Base-by-base conservation (phyloP, 2,329 filamentous ascomycete genomes). In the Coniochaeta sp. region DNA sequence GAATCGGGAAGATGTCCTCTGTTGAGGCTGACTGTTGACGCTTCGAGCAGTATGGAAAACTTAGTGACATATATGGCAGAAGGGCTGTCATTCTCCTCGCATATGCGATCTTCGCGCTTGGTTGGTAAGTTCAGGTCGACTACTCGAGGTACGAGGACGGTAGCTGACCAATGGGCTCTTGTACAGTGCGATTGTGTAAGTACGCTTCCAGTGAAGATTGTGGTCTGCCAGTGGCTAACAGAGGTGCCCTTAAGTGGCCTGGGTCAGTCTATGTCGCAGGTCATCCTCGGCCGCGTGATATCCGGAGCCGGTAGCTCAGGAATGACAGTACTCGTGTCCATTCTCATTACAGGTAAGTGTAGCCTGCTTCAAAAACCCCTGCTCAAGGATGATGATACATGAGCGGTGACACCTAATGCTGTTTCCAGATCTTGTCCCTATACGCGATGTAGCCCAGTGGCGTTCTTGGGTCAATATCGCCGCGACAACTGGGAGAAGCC, bases 41-140 rank as follows among this genome's bases (percentile, higher is more conserved):
- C 22, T 4, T 1, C n/a, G 9, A 16, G 16, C 17, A 80, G 70
- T 82, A 80, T 61, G 82, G 80, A 0, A 84, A 85, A 62, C 67
- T 85, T 12, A 83, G 81, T 62, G 81, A 84, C 64, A 80, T 84
- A 17, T 85, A 83, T 64, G 82, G 83, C 7, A 78, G 82, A 1
- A 83, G 81, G 62, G 66, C 69, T 0, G 71, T 84, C 8, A 69
- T 86, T 0, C 68, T 84, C 0, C 67, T 73, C 8, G 76, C 79
- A 1, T 85, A 85, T 64, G 66, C 71, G 4, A 69, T 84, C 17
- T 83, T 86, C 59, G 77, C 76, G 1, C 59, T 75, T 19, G 79
- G 78, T 6, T 74, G 80, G 82, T 81, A 65, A 67, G 77, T 69
- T 16, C 17, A 38, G 26, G 34, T 32, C 16, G 16, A 22, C 14